Base-by-base conservation (phyloP, 169 alveolate genomes). In the Amoebophrya sp. region DNA sequence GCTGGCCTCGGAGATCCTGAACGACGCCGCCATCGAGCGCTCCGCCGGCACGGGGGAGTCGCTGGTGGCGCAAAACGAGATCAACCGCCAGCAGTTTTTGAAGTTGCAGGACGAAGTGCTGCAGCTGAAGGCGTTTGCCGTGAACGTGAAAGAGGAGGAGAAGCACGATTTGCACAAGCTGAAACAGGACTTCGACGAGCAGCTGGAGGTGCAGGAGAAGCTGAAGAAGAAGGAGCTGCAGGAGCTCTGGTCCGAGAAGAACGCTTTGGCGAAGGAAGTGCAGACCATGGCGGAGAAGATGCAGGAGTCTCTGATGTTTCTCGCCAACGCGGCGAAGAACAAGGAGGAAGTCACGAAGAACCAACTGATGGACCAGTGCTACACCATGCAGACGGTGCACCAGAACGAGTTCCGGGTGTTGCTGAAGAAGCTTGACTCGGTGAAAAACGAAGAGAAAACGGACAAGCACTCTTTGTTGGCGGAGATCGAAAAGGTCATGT, bases 381-480 rank as follows among this genome's bases (percentile, higher is more conserved):
- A 66, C 35, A 25, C 83, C 35, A 66, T 66, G 83, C 83, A 66
- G 83, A 66, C 83, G 29, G 18, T 66, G 12, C 83, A 66, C 83
- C 83, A 66, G 35, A 66, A 66, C 35, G 83, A 66, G 35, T 66
- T 66, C 83, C 83, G 32, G 10, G 83, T 66, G 7, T 2, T 66
- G 29, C 1, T 66, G 83, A 18, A n/a, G 83, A 66, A 66, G 18
- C 1, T 66, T 2, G 83, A 66, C 1, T 3, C 1, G 29, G 39
- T 66, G 39, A 18, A n/a, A 3, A 7, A 66, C 38, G 83, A 66
- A 25, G 83, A 66, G 35, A 66, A 2, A 3, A 66, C 83, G 35
- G 83, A 66, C 35, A 66, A 66, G 83, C 83, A 66, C 83, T 66
- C 83, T 7, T 25, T 66, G 83, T 25, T 66, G 35, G 83, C 83